Conservation (phyloP, 2,329 filamentous ascomycete species). For the Epichloe hybrida region DNA sequence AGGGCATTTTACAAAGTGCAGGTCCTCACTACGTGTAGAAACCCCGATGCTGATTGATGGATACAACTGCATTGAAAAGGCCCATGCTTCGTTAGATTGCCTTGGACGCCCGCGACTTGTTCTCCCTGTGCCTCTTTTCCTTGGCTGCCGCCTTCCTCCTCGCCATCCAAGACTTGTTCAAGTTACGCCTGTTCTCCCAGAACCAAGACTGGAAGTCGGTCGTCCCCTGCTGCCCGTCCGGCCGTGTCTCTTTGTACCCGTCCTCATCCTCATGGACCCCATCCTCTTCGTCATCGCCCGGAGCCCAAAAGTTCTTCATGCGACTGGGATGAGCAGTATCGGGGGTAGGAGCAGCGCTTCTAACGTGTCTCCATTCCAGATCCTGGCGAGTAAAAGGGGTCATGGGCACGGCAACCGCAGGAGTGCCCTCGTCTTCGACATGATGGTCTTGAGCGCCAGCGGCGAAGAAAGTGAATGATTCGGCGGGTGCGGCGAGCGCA, state of each 20-base stretch:
- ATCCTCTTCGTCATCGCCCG: constrained; percentile 21
- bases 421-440: constrained; percentile 28
- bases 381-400: constrained; percentile 71
- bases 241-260: constrained; percentile 12
- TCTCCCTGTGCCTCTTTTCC: constrained; percentile 54
- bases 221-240: constrained; percentile 14
- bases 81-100: constrained; percentile 14
- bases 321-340: constrained; percentile 72
- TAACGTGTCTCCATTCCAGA: constrained; percentile 56
- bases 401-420: constrained; percentile 40
- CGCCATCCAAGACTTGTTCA: constrained; percentile 54
- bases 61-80: background rate
- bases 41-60: background rate
- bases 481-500: constrained; percentile 21
- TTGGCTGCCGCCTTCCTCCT: constrained; percentile 49
- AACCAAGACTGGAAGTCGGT: constrained; percentile 54
- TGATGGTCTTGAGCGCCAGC: constrained; percentile 33
- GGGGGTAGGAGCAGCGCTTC: constrained; percentile 86
- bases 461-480: constrained; percentile 68
- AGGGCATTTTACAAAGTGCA: too few species aligned
- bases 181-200: constrained; percentile 51
- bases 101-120: constrained; percentile 38
- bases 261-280: constrained; percentile 13
- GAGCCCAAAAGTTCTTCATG: constrained; percentile 45
- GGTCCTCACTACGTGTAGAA: too few species aligned